A percentile compares a stretch with the other conserved stretches of the same genome.
Conservation (phyloP, 108 stramenopile species). For the Skeletonema tropicum region DNA sequence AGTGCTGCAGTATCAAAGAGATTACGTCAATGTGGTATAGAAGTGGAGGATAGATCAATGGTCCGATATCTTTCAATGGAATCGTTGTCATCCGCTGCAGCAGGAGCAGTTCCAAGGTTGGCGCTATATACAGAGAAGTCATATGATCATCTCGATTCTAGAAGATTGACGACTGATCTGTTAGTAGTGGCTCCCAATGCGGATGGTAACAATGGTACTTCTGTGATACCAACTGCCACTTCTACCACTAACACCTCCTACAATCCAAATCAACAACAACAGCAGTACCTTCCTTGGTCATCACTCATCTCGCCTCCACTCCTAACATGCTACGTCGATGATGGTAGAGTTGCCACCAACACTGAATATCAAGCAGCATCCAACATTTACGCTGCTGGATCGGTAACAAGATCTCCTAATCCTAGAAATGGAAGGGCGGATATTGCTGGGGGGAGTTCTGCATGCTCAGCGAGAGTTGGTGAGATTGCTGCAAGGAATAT, state of each 20-base stretch:
- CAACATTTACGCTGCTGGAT: conserved; percentile 78
- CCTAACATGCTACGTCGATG: conserved; percentile 77
- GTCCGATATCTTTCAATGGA: conserved; percentile 73
- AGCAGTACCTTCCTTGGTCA: conserved; percentile 36
- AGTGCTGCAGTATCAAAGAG: conserved; percentile 72
- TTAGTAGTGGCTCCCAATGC: conserved; percentile 76
- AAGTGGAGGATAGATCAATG: conserved; percentile 74
- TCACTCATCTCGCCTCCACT: conserved; percentile 58
- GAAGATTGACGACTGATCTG: conserved; percentile 55
- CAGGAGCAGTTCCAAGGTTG: conserved; percentile 16
- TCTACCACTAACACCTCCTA: conserved; percentile 48
- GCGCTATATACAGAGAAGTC: conserved; percentile 83
- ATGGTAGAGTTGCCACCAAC: conserved; percentile 70
- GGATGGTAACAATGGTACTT: conserved; percentile 68
- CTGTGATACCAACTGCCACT: conserved; percentile 38
- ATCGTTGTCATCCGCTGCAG: background rate
- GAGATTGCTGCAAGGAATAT: conserved; percentile 78
- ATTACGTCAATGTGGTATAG: conserved; percentile 59
- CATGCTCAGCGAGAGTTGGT: conserved; percentile 70
- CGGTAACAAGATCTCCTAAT: conserved; percentile 82
- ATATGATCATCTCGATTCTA: conserved; percentile 75
- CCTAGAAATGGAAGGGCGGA: conserved; percentile 64
- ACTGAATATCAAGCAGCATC: conserved; percentile 74
- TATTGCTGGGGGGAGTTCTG: conserved; percentile 72
- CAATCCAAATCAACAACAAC: conserved; percentile 8